Conservation (phyloP, 2,329 filamentous ascomycete genomes). For the Knoxdaviesia capensis region DNA sequence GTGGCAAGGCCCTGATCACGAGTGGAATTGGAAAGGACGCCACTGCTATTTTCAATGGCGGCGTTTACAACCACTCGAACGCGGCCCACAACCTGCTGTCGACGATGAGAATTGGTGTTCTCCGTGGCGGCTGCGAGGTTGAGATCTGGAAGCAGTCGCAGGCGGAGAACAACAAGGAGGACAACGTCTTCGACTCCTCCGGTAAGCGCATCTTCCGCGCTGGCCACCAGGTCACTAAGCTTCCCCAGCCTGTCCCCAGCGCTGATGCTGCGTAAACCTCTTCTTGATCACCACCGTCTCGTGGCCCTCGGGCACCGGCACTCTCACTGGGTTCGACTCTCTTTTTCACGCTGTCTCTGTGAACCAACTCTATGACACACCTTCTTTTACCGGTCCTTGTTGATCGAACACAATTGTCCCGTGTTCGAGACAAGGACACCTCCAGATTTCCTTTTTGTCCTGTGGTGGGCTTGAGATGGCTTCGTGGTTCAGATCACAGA, state of each 20-base stretch:
- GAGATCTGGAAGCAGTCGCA: slow-evolving; percentile 86
- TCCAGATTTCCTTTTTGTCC: neutral
- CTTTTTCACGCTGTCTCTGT: too few relatives aligned
- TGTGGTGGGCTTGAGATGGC: neutral
- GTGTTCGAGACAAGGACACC: too few relatives aligned
- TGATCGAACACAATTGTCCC: too few relatives aligned
- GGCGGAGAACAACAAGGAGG: slow-evolving; percentile 51
- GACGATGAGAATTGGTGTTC: slow-evolving; percentile 73
- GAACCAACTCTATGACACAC: too few relatives aligned
- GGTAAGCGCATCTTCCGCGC: slow-evolving; percentile 73
- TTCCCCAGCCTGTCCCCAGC: slow-evolving; percentile 57
- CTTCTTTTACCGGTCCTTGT: too few relatives aligned
- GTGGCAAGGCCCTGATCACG: slow-evolving; percentile 70
- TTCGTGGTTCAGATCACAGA: too few relatives aligned
- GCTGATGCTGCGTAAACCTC: slow-evolving; percentile 55
- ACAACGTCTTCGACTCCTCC: slow-evolving; percentile 58
- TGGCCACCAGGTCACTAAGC: slow-evolving; percentile 68
- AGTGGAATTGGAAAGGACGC: slow-evolving; percentile 73
- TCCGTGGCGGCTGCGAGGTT: slow-evolving; percentile 71
- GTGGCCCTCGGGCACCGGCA: too few relatives aligned
- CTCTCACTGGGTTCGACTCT: too few relatives aligned
- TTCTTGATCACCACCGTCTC: too few relatives aligned
- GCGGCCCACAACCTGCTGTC: slow-evolving; percentile 76
- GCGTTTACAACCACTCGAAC: slow-evolving; percentile 79
- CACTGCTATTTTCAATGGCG: slow-evolving; percentile 80